These are phyloP conservation scores for Zasmidium citrigriseum DNA, from an alignment of 2,329 filamentous ascomycete genomes.

Conservation along the genomic window DNA sequence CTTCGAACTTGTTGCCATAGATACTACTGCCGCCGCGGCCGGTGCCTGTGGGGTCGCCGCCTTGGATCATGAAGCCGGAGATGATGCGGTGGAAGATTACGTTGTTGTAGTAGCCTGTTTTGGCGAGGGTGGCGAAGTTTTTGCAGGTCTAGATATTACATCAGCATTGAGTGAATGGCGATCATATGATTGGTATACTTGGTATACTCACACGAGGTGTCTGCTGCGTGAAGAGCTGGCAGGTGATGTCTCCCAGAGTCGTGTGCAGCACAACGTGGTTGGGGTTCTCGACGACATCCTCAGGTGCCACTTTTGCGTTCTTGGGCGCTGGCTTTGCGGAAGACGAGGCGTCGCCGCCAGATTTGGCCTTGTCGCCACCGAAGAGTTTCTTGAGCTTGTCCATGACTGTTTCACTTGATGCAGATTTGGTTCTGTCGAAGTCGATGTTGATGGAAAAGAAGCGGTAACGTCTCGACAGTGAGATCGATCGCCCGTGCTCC, in stretches of 20 bases:
- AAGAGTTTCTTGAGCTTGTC: slow-evolving; percentile 27
- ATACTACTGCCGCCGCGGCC: slow-evolving; percentile 70
- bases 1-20: slow-evolving; percentile 83
- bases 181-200: too few relatives aligned
- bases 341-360: not conserved
- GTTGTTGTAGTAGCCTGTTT: slow-evolving; percentile 33
- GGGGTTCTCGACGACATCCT: slow-evolving; percentile 17
- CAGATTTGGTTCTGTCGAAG: not conserved
- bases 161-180: not conserved
- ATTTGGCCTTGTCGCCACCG: slow-evolving; percentile 18
- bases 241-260: slow-evolving; percentile 37
- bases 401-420: slow-evolving; percentile 9
- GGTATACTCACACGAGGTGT: slow-evolving; percentile 33
- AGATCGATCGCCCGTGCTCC: not conserved
- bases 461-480: not conserved
- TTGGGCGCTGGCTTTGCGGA: slow-evolving; percentile 8
- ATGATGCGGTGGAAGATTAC: slow-evolving; percentile 55
- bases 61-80: slow-evolving; percentile 95
- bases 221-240: slow-evolving; percentile 33
- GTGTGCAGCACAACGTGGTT: slow-evolving; percentile 35
- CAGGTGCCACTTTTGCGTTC: slow-evolving; percentile 13
- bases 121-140: slow-evolving; percentile 38
- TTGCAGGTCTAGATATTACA: slow-evolving; percentile 28
- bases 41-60: slow-evolving; percentile 36
- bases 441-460: not conserved